A percentile compares a stretch with the other conserved stretches of the same genome.
phyloP scores from a whole-genome alignment of 768 basidiomycete genomes.

The Trametes sanguinea region DNA sequence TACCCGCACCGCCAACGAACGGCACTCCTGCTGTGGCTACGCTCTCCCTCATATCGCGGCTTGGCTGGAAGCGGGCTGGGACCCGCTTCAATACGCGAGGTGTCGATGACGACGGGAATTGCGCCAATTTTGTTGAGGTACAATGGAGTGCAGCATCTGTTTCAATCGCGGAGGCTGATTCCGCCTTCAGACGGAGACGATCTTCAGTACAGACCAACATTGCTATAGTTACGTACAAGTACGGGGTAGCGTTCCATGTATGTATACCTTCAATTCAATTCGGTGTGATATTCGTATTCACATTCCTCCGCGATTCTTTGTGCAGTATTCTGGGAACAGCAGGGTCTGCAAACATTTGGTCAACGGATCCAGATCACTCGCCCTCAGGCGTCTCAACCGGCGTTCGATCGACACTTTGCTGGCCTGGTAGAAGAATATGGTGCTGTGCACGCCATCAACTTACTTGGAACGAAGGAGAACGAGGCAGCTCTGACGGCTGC shows the following conservation, averaged over 20 bases:
- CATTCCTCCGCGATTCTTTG: neutral
- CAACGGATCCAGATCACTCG: conserved; percentile 94
- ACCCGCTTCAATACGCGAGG: conserved; percentile 97
- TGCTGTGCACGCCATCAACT: conserved; percentile 83
- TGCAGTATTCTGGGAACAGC: conserved; percentile 98
- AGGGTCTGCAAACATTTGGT: conserved; percentile 92
- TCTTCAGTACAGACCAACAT: conserved; percentile 84
- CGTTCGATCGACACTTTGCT: conserved; percentile 92
- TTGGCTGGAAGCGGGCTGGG: conserved; percentile 94
- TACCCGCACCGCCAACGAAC: conserved; percentile 73
- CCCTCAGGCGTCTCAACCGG: conserved; percentile 94
- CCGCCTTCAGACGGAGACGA: conserved; percentile 74
- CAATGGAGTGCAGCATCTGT: neutral
- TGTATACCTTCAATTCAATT: conserved; percentile 38
- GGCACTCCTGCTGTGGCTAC: conserved; percentile 74
- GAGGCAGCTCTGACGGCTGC: conserved; percentile 82
- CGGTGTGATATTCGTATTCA: neutral
- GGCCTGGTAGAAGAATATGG: conserved; percentile 87
- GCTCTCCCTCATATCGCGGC: conserved; percentile 78
- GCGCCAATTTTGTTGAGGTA: conserved; percentile 96
- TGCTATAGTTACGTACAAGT: conserved; percentile 93
- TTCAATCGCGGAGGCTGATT: conserved; percentile 13
- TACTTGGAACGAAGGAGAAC: conserved; percentile 90
- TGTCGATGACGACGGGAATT: conserved; percentile 92
- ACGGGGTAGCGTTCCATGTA: conserved; percentile 93